phyloP scores from a whole-genome alignment of 2,329 filamentous ascomycete species.

The Ascocoryne sarcoides region DNA sequence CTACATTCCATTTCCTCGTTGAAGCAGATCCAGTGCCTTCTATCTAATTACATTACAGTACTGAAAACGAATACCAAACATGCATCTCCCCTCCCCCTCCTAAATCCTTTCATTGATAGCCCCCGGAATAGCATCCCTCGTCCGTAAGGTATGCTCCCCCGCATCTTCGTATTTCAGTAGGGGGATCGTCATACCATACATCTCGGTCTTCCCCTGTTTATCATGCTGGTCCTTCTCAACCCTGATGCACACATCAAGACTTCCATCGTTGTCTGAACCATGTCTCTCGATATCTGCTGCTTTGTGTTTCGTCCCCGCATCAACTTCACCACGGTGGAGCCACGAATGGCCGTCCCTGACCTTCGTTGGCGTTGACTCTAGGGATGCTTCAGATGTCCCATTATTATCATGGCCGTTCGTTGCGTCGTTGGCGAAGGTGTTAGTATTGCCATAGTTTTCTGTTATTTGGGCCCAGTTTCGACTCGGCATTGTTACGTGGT shows the following conservation, averaged over 20 bases:
- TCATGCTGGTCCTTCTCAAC: slow-evolving; percentile 84
- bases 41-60: too few species aligned
- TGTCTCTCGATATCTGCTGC: slow-evolving; percentile 52
- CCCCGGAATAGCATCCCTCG: slow-evolving; percentile 10
- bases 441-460: slow-evolving; percentile 49
- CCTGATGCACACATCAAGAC: slow-evolving; percentile 74
- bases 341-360: slow-evolving; percentile 60
- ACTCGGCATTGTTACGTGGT: slow-evolving; percentile 83
- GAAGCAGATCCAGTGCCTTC: too few species aligned
- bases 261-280: slow-evolving; percentile 46
- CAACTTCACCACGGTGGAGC: slow-evolving; percentile 67
- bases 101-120: slow-evolving; percentile 2
- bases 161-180: slow-evolving; percentile 17
- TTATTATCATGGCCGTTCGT: slow-evolving; percentile 5
- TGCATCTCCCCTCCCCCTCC: too few species aligned
- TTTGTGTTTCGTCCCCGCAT: slow-evolving; percentile 68
- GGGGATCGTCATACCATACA: slow-evolving; percentile 83
- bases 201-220: slow-evolving; percentile 66
- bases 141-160: slow-evolving; percentile 14
- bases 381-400: slow-evolving; percentile 12
- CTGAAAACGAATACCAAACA: too few species aligned
- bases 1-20: too few species aligned
- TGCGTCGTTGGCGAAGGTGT: slow-evolving; percentile 26
- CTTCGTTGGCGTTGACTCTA: slow-evolving; percentile 24
- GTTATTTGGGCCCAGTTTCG: slow-evolving; percentile 89